Conservation (phyloP, 805 yeast species). For the Ogataea dorogensis region DNA sequence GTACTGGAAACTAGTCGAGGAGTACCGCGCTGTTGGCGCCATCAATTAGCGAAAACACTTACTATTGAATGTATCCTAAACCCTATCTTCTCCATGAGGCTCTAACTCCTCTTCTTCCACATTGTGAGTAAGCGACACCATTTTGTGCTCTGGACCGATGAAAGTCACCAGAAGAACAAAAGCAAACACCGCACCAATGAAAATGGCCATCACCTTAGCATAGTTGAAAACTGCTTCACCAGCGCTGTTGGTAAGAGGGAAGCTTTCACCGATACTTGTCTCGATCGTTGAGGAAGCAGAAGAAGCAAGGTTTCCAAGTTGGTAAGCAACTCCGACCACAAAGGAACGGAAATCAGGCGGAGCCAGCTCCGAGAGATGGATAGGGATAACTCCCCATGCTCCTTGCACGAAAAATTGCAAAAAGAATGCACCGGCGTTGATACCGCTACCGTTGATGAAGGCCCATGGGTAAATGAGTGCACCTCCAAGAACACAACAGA, state of each 20-base stretch:
- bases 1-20: constrained; percentile 37
- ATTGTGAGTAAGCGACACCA: constrained; percentile 21
- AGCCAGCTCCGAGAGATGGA: constrained; percentile 59
- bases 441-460: constrained; percentile 43
- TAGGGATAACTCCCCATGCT: constrained; percentile 67
- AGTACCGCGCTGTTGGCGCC: constrained; percentile 10
- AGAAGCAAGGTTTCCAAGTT: constrained; percentile 65
- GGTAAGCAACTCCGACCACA: constrained; percentile 62
- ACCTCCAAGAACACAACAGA: constrained; percentile 56
- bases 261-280: constrained; percentile 56
- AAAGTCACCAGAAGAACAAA: constrained; percentile 48
- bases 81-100: constrained; percentile 6
- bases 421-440: constrained; percentile 60
- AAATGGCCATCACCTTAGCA: constrained; percentile 63
- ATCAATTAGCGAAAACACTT: no score
- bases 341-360: constrained; percentile 64
- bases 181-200: constrained; percentile 61
- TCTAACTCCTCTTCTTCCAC: constrained; percentile 21
- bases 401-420: constrained; percentile 66
- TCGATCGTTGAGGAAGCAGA: constrained; percentile 71
- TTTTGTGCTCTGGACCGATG: constrained; percentile 60
- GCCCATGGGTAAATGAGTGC: constrained; percentile 66
- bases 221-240: constrained; percentile 44
- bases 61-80: no score
- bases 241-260: constrained; percentile 38